A percentile compares a stretch with the other conserved stretches of the same genome.
These are phyloP conservation scores for Rhynchosporium secalis DNA, from an alignment of 2,329 filamentous ascomycete species.

Conservation along the genomic window DNA sequence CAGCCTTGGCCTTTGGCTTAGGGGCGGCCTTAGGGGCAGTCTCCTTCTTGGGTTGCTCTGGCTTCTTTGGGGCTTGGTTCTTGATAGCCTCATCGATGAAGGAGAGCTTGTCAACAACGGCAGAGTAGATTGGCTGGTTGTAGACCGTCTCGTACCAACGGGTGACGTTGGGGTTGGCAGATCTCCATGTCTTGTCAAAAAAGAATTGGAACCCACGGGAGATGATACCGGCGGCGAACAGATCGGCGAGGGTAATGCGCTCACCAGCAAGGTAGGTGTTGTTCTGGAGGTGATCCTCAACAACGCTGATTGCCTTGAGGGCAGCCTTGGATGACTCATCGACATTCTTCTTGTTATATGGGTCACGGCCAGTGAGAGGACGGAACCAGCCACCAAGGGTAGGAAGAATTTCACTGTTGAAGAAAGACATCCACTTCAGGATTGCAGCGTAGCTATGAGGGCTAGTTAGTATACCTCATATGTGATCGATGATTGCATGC, in stretches of 20 bases:
- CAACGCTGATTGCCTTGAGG: slow-evolving; percentile 65
- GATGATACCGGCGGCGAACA: slow-evolving; percentile 79
- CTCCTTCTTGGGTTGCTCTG: slow-evolving; percentile 69
- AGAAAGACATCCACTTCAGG: slow-evolving; percentile 96
- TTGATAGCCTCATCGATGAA: slow-evolving; percentile 80
- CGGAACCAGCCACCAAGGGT: slow-evolving; percentile 78
- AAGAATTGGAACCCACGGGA: slow-evolving; percentile 90
- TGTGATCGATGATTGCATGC: neutral
- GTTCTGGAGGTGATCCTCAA: slow-evolving; percentile 85
- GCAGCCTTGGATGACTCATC: slow-evolving; percentile 75
- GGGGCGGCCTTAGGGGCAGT: slow-evolving; percentile 52
- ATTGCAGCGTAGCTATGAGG: slow-evolving; percentile 79
- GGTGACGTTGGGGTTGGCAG: slow-evolving; percentile 77
- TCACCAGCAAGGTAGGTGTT: slow-evolving; percentile 98
- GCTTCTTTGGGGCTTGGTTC: slow-evolving; percentile 74
- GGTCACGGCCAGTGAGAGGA: slow-evolving; percentile 75
- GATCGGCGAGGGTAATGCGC: slow-evolving; percentile 93
- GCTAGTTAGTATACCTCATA: slow-evolving; percentile 32
- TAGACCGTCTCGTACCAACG: slow-evolving; percentile 95
- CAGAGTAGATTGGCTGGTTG: slow-evolving; percentile 89
- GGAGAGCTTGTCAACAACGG: slow-evolving; percentile 71
- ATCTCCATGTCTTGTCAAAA: slow-evolving; percentile 88
- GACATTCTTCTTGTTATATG: slow-evolving; percentile 98
- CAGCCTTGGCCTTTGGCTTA: slow-evolving; percentile 47
- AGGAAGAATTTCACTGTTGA: slow-evolving; percentile 83